Percentiles rank a stretch among this genome's conserved stretches.
These are phyloP conservation scores for Furcasterigmium sp. DNA, from an alignment of 2,329 filamentous ascomycete genomes.

Conservation along the genomic window DNA sequence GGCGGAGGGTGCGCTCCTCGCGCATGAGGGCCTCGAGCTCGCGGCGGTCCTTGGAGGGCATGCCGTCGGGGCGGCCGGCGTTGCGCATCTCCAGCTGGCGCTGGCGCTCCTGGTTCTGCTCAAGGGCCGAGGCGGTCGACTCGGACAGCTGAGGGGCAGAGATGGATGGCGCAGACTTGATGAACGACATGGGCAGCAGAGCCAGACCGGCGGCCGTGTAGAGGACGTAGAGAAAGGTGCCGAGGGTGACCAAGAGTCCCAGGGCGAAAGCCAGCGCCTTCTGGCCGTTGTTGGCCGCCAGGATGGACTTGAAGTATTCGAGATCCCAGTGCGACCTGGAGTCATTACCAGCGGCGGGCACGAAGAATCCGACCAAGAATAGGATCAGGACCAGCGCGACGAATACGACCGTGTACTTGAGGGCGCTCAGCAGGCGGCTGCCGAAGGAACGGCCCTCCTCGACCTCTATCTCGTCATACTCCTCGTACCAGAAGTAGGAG, in stretches of 20 bases:
- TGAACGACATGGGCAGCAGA: slow-evolving; percentile 80
- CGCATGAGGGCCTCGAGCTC: slow-evolving; percentile 83
- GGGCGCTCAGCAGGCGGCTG: slow-evolving; percentile 72
- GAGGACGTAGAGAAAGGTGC: slow-evolving; percentile 77
- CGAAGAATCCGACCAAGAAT: slow-evolving; percentile 91
- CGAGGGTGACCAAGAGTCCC: slow-evolving; percentile 82
- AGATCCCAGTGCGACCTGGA: slow-evolving; percentile 68
- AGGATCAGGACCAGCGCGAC: slow-evolving; percentile 73
- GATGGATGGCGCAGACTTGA: slow-evolving; percentile 84
- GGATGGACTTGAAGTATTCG: slow-evolving; percentile 83
- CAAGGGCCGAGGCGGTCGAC: slow-evolving; percentile 73
- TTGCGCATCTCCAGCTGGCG: slow-evolving; percentile 85
- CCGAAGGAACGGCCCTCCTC: slow-evolving; percentile 70
- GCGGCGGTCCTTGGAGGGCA: slow-evolving; percentile 80
- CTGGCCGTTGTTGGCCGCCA: slow-evolving; percentile 85
- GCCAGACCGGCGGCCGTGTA: slow-evolving; percentile 90
- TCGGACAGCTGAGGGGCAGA: slow-evolving; percentile 75
- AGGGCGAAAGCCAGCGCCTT: slow-evolving; percentile 86
- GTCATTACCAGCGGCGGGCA: slow-evolving; percentile 69
- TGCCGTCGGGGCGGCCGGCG: slow-evolving; percentile 64
- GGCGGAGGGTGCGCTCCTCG: slow-evolving; percentile 87
- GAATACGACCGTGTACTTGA: slow-evolving; percentile 88
- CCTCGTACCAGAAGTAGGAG: slow-evolving; percentile 97
- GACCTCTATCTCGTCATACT: slow-evolving; percentile 86
- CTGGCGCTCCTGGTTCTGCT: slow-evolving; percentile 86